These are phyloP conservation scores for Taxillus chinensis DNA, from an alignment of 164 flowering plant genomes.

Conservation along the genomic window DNA sequence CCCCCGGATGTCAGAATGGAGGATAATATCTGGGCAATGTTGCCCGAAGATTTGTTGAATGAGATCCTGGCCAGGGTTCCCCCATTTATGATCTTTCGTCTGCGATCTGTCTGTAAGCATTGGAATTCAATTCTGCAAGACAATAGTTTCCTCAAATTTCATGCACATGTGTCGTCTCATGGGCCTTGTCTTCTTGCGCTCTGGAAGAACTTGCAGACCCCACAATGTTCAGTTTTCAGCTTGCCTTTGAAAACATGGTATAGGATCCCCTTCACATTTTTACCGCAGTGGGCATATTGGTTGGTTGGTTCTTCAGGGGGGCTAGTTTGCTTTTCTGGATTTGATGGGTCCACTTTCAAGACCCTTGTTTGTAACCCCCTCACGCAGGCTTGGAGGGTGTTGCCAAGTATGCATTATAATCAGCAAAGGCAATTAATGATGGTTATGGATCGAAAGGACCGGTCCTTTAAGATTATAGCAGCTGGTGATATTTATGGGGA, in stretches of 20 bases:
- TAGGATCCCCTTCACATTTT: conserved; percentile 64
- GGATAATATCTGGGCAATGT: conserved; percentile 84
- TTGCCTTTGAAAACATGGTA: conserved; percentile 85
- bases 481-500: conserved; percentile 87
- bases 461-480: conserved; percentile 75
- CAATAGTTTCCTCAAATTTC: conserved; percentile 66
- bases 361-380: conserved; percentile 84
- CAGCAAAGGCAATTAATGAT: conserved; percentile 84
- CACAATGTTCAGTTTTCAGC: conserved; percentile 82
- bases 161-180: conserved; percentile 76
- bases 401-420: conserved; percentile 84
- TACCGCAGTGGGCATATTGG: conserved; percentile 89
- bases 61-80: conserved; percentile 89
- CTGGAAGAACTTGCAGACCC: conserved; percentile 65
- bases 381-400: conserved; percentile 70
- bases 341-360: conserved; percentile 67
- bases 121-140: conserved; percentile 89
- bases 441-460: conserved; percentile 68
- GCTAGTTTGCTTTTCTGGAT: conserved; percentile 82
- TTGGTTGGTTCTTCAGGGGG: conserved; percentile 91
- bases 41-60: conserved; percentile 83
- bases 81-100: conserved; percentile 80
- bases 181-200: conserved; percentile 88
- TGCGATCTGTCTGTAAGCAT: conserved; percentile 76
- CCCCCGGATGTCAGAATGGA: conserved; percentile 83